These are phyloP conservation scores for Clarireedia sp. DNA, from an alignment of 2,329 filamentous ascomycete species.

Conservation along the genomic window DNA sequence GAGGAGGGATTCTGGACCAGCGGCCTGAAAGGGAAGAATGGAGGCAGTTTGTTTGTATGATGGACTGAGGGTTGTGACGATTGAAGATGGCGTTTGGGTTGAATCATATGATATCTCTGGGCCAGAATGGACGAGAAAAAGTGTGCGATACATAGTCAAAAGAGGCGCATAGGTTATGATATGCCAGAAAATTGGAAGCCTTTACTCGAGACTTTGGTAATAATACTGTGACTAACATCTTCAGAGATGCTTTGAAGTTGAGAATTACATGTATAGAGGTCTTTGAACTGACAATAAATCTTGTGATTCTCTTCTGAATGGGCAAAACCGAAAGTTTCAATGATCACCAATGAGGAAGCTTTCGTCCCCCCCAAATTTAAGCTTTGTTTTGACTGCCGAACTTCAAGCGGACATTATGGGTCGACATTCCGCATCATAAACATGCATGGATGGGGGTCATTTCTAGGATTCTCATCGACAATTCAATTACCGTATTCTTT, in stretches of 20 bases:
- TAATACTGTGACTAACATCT: neutral
- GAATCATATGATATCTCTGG: neutral
- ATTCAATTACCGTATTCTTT: slow-evolving; percentile 1
- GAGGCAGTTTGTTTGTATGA: neutral
- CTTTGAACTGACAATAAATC: too few relatives aligned
- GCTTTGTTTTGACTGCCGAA: too few relatives aligned
- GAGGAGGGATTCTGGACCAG: slow-evolving; percentile 61
- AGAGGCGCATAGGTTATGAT: neutral
- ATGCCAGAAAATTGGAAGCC: neutral
- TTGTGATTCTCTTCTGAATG: too few relatives aligned
- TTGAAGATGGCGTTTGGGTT: slow-evolving; percentile 4
- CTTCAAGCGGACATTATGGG: too few relatives aligned
- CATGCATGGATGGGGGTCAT: neutral
- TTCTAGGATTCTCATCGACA: neutral
- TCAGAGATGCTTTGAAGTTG: too few relatives aligned
- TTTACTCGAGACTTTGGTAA: neutral
- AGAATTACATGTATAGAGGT: too few relatives aligned
- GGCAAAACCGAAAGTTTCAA: too few relatives aligned
- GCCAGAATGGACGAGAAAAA: neutral
- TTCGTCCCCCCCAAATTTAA: too few relatives aligned
- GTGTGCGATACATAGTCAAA: neutral
- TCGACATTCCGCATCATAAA: neutral
- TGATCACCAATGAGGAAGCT: too few relatives aligned
- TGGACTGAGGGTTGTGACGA: neutral
- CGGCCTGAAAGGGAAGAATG: neutral